Evolutionary conservation across 495 filamentous ascomycete species (phyloP), one percentile per base, ranked within the genome.

Genomic region (Cercophora sp.): DNA sequence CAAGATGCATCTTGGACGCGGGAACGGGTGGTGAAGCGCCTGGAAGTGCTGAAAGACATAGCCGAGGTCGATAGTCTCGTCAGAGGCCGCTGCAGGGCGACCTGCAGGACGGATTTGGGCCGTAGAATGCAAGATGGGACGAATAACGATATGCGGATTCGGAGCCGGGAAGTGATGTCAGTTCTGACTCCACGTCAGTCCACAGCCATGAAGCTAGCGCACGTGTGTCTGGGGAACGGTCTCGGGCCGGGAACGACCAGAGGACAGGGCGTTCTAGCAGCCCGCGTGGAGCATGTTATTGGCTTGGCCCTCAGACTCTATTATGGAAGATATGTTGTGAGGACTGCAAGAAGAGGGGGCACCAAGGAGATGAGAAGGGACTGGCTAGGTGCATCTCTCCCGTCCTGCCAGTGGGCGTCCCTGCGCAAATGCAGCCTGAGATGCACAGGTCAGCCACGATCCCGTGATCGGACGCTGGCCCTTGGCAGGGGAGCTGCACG

Each of bases 21-120:
- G 16, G 9, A n/a, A 24, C 41, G 15, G 22, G 15, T 8, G 5
- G 20, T 15, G 25, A n/a, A 44, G 41, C 41, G 10, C 22, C 41
- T 44, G 41, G 16, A 24, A 24, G 22, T 20, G 16, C 13, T 15
- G 44, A 15, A 47, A 20, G 10, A 27, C 15, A 11, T 31, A 47
- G 19, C 44, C 44, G 44, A 47, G 26, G 22, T 47, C 44, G 44
- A 47, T 47, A 47, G 44, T 47, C 27, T 22, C 15, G 44, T 47
- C 19, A 23, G 44, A 47, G 26, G 40, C 8, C 34, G 15, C 44
- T 47, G 44, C 44, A 47, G 44, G n/a, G 25, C 18, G 25, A 13
- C 16, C 25, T 47, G 44, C 44, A 29, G 44, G 44, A 19, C 24
- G 16, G 27, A 20, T 22, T n/a, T 16, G 22, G 20, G 44, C 19